phyloP scores from a whole-genome alignment of 768 basidiomycete genomes.

The Termitomyces sp. region DNA sequence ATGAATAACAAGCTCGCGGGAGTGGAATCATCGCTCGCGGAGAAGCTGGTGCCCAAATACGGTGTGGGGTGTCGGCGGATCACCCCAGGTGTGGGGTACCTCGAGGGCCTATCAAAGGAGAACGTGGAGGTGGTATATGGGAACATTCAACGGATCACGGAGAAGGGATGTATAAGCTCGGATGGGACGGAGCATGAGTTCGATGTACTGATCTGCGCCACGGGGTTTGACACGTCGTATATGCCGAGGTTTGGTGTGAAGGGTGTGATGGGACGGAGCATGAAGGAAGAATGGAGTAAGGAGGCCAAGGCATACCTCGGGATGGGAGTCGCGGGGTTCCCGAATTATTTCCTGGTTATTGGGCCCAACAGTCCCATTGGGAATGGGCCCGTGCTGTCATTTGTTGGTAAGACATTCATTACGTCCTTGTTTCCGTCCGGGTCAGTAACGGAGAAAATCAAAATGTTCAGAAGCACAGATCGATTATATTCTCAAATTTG shows the following conservation, averaged over 20 bases:
- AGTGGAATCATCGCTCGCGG: conserved; percentile 41
- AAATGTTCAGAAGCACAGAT: conserved; percentile 27
- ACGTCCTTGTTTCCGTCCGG: neutral
- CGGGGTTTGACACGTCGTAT: conserved; percentile 35
- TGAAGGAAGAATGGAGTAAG: conserved; percentile 32
- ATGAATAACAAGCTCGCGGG: conserved; percentile 43
- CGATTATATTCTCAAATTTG: conserved; percentile 33
- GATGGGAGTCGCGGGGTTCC: conserved; percentile 30
- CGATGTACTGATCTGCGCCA: conserved; percentile 38
- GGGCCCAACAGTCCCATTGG: conserved; percentile 36
- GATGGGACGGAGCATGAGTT: conserved; percentile 30
- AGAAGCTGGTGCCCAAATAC: conserved; percentile 35
- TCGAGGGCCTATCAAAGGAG: conserved; percentile 29
- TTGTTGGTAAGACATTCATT: conserved; percentile 23
- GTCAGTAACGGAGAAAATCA: conserved; percentile 6
- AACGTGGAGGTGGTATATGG: conserved; percentile 33
- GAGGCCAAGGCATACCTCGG: conserved; percentile 31
- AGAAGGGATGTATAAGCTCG: conserved; percentile 25
- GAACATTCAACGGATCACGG: conserved; percentile 27
- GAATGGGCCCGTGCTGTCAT: conserved; percentile 31
- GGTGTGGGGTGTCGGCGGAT: conserved; percentile 34
- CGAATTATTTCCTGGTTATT: conserved; percentile 32
- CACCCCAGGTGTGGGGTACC: conserved; percentile 33
- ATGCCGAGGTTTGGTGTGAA: conserved; percentile 33
- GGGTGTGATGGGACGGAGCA: conserved; percentile 23